Conservation (phyloP, 306 rosid genomes). For the Vicia faba region DNA sequence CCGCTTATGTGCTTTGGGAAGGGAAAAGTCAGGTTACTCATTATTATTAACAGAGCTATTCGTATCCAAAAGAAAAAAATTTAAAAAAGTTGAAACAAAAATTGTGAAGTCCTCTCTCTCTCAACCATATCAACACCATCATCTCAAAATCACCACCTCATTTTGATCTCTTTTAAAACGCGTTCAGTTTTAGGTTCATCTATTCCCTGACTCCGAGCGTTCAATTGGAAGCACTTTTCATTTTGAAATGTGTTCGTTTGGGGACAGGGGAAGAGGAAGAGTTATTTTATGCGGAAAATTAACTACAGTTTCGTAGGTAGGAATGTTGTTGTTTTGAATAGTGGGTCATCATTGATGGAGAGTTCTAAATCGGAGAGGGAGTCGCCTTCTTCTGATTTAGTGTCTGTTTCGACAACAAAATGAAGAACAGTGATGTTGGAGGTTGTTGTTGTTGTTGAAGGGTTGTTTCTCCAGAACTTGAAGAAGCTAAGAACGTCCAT, state of each 20-base stretch:
- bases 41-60: too few species aligned
- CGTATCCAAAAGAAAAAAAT: too few species aligned
- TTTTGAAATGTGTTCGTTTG: constrained; percentile 61
- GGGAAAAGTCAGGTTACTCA: too few species aligned
- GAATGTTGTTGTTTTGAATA: neutral
- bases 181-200: too few species aligned
- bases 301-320: constrained; percentile 2
- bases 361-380: constrained; percentile 88
- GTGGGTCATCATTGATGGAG: constrained; percentile 19
- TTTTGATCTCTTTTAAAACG: too few species aligned
- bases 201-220: constrained; percentile 2
- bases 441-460: too few species aligned
- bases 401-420: constrained; percentile 45
- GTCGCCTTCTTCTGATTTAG: constrained; percentile 60
- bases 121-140: too few species aligned
- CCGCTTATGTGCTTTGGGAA: too few species aligned
- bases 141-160: too few species aligned
- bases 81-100: too few species aligned
- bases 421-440: constrained; percentile 33
- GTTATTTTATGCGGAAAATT: constrained; percentile 32
- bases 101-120: too few species aligned
- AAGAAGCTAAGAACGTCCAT: constrained; percentile 74
- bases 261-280: constrained; percentile 40
- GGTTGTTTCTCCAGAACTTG: constrained; percentile 66
- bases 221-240: constrained; percentile 77